phyloP scores from a whole-genome alignment of 495 filamentous ascomycete genomes.

The Apodospora peruviana region DNA sequence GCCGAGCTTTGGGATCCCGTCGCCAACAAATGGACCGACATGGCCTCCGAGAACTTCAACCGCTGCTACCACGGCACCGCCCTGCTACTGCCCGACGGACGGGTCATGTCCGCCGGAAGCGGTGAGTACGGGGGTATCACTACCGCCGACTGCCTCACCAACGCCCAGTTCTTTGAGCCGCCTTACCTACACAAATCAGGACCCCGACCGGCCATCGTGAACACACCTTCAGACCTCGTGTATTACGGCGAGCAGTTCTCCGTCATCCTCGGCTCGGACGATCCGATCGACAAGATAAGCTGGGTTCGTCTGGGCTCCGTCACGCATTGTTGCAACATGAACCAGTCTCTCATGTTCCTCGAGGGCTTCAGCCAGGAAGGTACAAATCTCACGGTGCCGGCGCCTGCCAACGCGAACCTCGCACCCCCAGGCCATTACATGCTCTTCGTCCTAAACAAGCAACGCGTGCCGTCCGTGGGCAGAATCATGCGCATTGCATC shows the following conservation, averaged over 20 bases:
- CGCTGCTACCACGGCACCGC: constrained; percentile 4
- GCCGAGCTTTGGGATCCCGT: constrained; percentile 6
- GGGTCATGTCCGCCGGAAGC: constrained; percentile 2
- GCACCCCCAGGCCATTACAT: constrained; percentile 7
- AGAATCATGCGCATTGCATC: not conserved
- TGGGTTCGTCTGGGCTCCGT: constrained; percentile 8
- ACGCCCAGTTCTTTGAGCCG: constrained; percentile 6
- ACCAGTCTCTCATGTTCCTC: constrained; percentile 7
- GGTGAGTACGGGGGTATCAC: constrained; percentile 1
- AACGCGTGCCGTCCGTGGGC: not conserved
- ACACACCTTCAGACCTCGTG: not conserved
- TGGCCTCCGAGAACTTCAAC: constrained; percentile 5
- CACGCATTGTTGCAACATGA: constrained; percentile 10
- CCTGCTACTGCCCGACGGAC: constrained; percentile 5
- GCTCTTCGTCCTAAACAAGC: constrained; percentile 1
- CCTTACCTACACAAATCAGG: constrained; percentile 5
- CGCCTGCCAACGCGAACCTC: constrained; percentile 6
- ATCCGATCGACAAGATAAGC: constrained; percentile 1
- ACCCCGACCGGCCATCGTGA: not conserved
- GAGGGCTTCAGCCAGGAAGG: constrained; percentile 1
- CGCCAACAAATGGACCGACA: not conserved
- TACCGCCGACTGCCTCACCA: not conserved
- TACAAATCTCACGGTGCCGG: constrained; percentile 1
- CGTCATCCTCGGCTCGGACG: constrained; percentile 3
- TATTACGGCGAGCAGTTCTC: not conserved